phyloP scores from a whole-genome alignment of 2,329 filamentous ascomycete genomes.

The Colletotrichum trifolii region DNA sequence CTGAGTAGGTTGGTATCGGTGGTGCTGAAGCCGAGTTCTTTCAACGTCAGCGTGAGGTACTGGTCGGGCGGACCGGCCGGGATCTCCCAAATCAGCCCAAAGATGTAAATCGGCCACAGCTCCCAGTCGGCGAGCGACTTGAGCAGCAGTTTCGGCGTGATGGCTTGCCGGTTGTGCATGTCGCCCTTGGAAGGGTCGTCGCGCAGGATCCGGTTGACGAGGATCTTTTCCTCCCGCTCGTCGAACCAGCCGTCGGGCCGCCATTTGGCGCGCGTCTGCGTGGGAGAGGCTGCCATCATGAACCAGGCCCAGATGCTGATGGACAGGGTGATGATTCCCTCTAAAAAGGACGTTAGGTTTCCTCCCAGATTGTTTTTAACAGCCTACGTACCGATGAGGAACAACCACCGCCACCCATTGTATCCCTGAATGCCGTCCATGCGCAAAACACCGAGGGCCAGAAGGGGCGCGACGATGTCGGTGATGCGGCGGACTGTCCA shows the following conservation, averaged over 20 bases:
- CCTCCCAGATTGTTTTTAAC: too few species aligned
- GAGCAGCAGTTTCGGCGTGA: constrained; percentile 59
- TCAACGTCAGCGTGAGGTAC: constrained; percentile 43
- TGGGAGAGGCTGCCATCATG: constrained; percentile 45
- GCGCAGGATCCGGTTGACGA: constrained; percentile 65
- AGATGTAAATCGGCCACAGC: constrained; percentile 64
- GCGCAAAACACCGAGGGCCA: constrained; percentile 44
- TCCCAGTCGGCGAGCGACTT: constrained; percentile 63
- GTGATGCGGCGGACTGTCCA: constrained; percentile 42
- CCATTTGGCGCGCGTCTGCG: constrained; percentile 57
- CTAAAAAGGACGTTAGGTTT: not conserved
- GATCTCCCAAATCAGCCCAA: constrained; percentile 56
- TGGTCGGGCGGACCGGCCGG: constrained; percentile 40
- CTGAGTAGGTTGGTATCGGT: constrained; percentile 59
- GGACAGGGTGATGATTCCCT: constrained; percentile 38
- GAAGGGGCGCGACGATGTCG: constrained; percentile 42
- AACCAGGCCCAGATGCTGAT: constrained; percentile 45
- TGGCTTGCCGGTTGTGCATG: constrained; percentile 65
- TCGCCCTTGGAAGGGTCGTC: constrained; percentile 67
- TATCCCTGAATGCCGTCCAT: constrained; percentile 41
- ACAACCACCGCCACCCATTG: constrained; percentile 42
- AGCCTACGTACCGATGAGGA: constrained; percentile 3
- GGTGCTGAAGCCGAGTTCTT: constrained; percentile 45
- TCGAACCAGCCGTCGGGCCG: constrained; percentile 66
- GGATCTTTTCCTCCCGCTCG: constrained; percentile 66